phyloP scores from a whole-genome alignment of 1,284 basidiomycete species.

The Trichosporon sp. region DNA sequence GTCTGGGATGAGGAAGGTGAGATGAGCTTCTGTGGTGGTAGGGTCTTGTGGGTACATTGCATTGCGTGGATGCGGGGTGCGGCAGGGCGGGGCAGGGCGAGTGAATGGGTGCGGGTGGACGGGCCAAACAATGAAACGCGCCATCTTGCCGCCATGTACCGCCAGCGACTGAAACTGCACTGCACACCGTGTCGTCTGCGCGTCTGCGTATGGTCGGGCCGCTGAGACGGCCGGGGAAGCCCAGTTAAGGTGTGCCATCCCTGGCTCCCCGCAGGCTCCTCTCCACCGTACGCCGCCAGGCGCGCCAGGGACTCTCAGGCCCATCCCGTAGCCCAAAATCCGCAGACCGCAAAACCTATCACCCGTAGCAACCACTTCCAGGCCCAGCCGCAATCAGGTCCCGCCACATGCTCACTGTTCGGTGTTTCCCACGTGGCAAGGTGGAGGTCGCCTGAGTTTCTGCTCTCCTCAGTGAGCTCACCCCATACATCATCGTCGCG shows the following conservation, averaged over 20 bases:
- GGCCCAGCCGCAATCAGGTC: neutral
- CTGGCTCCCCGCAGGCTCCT: neutral
- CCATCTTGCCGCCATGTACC: neutral
- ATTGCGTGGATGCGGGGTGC: neutral
- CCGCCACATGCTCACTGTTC: neutral
- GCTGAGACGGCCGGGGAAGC: neutral
- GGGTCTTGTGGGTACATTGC: neutral
- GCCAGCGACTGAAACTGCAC: neutral
- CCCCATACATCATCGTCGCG: neutral
- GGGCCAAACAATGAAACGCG: slow-evolving; percentile 4
- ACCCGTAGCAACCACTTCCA: neutral
- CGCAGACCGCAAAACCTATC: neutral
- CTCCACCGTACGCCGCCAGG: neutral
- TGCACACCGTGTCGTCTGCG: neutral
- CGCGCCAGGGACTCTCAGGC: neutral
- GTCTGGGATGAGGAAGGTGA: neutral
- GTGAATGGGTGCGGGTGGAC: slow-evolving; percentile 1
- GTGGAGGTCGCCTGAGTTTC: slow-evolving; percentile 4
- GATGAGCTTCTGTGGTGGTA: neutral
- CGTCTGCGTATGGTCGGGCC: neutral
- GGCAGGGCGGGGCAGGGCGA: neutral
- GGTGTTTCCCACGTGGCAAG: neutral
- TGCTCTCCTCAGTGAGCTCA: neutral
- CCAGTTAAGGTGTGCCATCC: neutral
- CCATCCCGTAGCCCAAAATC: neutral